A percentile compares a stretch with the other conserved stretches of the same genome.
Evolutionary conservation across 2,329 filamentous ascomycete genomes (phyloP).

Genomic region (Bipolaris oryzae): DNA sequence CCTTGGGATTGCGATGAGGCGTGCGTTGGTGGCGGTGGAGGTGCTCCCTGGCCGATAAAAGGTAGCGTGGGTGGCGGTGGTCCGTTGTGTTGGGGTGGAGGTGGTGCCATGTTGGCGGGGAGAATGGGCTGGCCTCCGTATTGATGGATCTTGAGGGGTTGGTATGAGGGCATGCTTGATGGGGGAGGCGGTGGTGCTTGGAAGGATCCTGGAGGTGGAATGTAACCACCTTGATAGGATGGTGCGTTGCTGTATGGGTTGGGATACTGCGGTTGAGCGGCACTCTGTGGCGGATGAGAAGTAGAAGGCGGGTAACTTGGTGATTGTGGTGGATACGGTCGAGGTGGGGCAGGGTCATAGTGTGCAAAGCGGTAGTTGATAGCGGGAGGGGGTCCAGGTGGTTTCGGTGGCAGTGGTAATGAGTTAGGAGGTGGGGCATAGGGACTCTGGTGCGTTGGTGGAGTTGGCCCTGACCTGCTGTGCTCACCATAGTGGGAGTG

Average conservation of each 20-base stretch:
- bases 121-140: conserved; percentile 50
- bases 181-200: conserved; percentile 41
- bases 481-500: conserved; percentile 34
- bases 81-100: conserved; percentile 15
- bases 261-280: conserved; percentile 57
- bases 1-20: conserved; percentile 13
- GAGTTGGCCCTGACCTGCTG: conserved; percentile 23
- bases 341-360: conserved; percentile 42
- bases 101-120: conserved; percentile 47
- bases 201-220: conserved; percentile 43
- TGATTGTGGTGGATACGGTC: conserved; percentile 31
- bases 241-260: conserved; percentile 27
- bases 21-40: conserved; percentile 1
- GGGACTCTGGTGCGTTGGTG: conserved; percentile 40
- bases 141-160: conserved; percentile 46
- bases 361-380: conserved; percentile 46
- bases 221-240: conserved; percentile 38
- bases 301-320: conserved; percentile 30
- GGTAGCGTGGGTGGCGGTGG: conserved; percentile 8
- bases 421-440: conserved; percentile 35
- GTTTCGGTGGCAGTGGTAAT: conserved; percentile 36
- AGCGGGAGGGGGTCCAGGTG: conserved; percentile 37
- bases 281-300: conserved; percentile 25
- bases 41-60: neutral
- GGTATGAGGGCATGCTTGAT: conserved; percentile 31